Evolutionary conservation across 306 rosid species (phyloP).

Genomic region (Prunus armeniaca): DNA sequence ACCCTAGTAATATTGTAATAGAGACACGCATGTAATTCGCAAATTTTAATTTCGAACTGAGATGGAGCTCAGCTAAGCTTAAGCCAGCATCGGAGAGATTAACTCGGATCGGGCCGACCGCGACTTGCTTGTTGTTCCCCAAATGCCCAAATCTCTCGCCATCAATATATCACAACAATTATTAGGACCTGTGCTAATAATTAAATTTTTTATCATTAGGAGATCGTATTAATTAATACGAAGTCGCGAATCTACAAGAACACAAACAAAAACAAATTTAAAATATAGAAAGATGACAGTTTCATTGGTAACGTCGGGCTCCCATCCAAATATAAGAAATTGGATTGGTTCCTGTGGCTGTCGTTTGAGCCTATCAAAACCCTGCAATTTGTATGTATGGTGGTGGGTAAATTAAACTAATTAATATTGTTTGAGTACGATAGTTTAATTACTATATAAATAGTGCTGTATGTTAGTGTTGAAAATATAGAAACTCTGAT

Average conservation of each 20-base stretch:
- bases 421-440: not conserved
- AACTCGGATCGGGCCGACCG: not conserved
- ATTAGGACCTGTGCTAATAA: not conserved
- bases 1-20: no score
- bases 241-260: not conserved
- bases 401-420: not conserved
- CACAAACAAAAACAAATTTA: not conserved
- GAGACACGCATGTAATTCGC: not conserved
- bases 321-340: not conserved
- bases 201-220: not conserved
- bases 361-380: not conserved
- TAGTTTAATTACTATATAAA: not conserved
- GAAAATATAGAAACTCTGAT: not conserved
- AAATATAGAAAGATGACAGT: not conserved
- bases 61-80: not conserved
- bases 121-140: constrained; percentile 10
- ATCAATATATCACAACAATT: not conserved
- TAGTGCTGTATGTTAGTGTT: not conserved
- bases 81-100: not conserved
- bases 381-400: not conserved
- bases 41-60: not conserved
- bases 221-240: not conserved
- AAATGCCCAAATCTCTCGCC: not conserved
- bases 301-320: not conserved
- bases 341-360: constrained; percentile 1